Base-by-base conservation (phyloP, 1,139 yeast species). In the Kodamaea suecica region DNA sequence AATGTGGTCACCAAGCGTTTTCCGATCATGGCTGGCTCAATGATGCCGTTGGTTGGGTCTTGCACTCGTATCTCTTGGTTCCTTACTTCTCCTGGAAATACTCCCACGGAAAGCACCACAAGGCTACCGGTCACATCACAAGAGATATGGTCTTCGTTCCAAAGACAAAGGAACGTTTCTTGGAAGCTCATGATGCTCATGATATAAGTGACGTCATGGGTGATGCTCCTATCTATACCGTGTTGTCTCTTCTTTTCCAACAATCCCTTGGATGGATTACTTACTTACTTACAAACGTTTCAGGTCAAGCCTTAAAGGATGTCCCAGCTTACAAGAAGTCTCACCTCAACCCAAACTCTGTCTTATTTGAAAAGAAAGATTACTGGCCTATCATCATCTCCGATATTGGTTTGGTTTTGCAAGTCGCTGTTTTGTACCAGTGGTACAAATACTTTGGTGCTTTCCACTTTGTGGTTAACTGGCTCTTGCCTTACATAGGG, bases 51-150 rank as follows among this genome's bases (percentile, higher is more conserved):
- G 95, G 95, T 36, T 85, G 95, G 95, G 64, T 82, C 24, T 65
- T 85, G 42, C 95, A 85, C 64, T 83, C 94, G 24, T 78, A 76
- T 53, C 68, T 81, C 52, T 61, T 84, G 44, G 95, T 85, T 39
- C 95, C 95, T 30, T 85, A 82, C 65, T 85, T 84, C 56, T 82
- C 92, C 4, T 85, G 95, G 95, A 81, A 85, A 57, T 78, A 75
- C 55, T 70, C 85, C 32, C 95, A 85, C 61, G 76, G 84, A 35
- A 84, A 82, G 65, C 95, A 85, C 66, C 95, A 85, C 70, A 84
- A 85, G 70, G 85, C 87, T 37, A 85, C 95, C 32, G 94, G 92
- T 46, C 85, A 85, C 61, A 57, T 85, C 58, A 71, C 82, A 38
- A 73, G 84, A 55, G 95, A 85, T 59, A 85, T 81, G 78, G 95